These are phyloP conservation scores for Phytophthora uliginosa DNA, from an alignment of 352 stramenopile genomes.

Conservation along the genomic window DNA sequence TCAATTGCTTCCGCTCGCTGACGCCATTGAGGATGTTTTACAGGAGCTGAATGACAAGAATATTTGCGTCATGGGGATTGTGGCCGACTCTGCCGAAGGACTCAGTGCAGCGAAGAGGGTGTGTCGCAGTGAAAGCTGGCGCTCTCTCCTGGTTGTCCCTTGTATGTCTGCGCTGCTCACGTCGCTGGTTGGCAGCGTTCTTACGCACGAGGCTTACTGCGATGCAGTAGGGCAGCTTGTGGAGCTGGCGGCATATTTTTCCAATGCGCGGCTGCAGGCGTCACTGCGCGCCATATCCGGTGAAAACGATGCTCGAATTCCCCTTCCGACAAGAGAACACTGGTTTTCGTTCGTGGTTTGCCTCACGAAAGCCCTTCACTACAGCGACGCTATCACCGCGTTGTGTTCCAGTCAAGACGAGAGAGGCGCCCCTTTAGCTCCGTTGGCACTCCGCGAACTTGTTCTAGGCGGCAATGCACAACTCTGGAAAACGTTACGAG, in stretches of 20 bases:
- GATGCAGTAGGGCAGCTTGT: slow-evolving; percentile 67
- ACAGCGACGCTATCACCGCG: slow-evolving; percentile 61
- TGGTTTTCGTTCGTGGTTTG: slow-evolving; percentile 77
- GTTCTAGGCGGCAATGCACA: slow-evolving; percentile 58
- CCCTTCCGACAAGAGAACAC: slow-evolving; percentile 63
- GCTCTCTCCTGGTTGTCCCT: slow-evolving; percentile 70
- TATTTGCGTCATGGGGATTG: slow-evolving; percentile 80
- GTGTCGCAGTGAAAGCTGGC: slow-evolving; percentile 46
- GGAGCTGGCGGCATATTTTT: slow-evolving; percentile 72
- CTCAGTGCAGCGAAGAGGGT: slow-evolving; percentile 68
- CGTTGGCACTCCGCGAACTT: slow-evolving; percentile 62
- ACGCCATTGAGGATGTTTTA: slow-evolving; percentile 71
- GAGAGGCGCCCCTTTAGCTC: slow-evolving; percentile 20
- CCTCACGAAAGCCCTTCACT: slow-evolving; percentile 58
- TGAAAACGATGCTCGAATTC: slow-evolving; percentile 52
- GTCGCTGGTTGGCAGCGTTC: slow-evolving; percentile 60
- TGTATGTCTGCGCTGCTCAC: slow-evolving; percentile 70
- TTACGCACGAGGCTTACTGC: slow-evolving; percentile 64
- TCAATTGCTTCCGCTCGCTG: slow-evolving; percentile 32
- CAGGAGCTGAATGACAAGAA: slow-evolving; percentile 57
- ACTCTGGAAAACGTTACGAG: slow-evolving; percentile 56
- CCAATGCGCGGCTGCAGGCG: slow-evolving; percentile 54
- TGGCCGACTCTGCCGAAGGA: slow-evolving; percentile 71
- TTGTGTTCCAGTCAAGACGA: slow-evolving; percentile 52
- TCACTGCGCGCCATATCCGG: slow-evolving; percentile 49